A percentile compares a stretch with the other conserved stretches of the same genome.
Evolutionary conservation across 192 early-diverging fungal genomes (phyloP).

Genomic region (Coemansia sp.): DNA sequence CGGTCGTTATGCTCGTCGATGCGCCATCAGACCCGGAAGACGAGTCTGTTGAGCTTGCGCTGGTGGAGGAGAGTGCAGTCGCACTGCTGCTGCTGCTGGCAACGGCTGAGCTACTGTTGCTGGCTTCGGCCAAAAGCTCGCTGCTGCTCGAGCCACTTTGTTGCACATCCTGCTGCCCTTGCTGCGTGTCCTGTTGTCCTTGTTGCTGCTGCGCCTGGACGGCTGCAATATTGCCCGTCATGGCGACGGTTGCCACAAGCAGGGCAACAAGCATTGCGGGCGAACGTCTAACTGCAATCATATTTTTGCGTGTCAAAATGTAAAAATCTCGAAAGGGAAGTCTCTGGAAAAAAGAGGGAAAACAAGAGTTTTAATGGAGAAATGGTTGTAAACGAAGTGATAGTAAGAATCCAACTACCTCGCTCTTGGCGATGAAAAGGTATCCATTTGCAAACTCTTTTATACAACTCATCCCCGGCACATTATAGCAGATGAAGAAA

Average conservation of each 20-base stretch:
- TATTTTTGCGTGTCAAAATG: neutral
- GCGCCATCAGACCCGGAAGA: neutral
- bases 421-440: too few species aligned
- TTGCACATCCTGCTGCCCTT: neutral
- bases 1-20: constrained; percentile 1
- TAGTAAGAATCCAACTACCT: too few species aligned
- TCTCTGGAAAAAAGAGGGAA: neutral
- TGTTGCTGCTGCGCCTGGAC: neutral
- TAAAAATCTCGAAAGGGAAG: too few species aligned
- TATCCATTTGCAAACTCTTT: too few species aligned
- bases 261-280: neutral
- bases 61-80: neutral
- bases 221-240: neutral
- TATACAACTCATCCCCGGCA: neutral
- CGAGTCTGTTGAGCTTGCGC: neutral
- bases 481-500: neutral
- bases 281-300: neutral
- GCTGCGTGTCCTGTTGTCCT: too few species aligned
- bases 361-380: neutral
- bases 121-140: neutral
- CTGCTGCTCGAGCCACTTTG: neutral
- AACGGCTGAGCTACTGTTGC: neutral
- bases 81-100: neutral
- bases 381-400: neutral
- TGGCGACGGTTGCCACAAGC: neutral